These are phyloP conservation scores for Wickerhamiella sergipiensis DNA, from an alignment of 805 yeast species.

Conservation along the genomic window DNA sequence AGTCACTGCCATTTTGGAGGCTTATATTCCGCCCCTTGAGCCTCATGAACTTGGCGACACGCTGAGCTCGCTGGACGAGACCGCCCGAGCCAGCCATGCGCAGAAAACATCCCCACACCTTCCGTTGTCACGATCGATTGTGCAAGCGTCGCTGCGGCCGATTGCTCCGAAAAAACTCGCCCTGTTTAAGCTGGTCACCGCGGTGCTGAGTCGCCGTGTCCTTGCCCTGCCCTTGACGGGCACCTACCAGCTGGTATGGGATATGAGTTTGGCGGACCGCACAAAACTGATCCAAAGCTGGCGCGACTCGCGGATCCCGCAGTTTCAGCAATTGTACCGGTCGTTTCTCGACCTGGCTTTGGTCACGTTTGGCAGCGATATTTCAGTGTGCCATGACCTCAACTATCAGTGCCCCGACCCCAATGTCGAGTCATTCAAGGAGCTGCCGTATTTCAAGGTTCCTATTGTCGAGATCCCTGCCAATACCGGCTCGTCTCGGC, in stretches of 20 bases:
- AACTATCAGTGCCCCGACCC: slow-evolving; percentile 11
- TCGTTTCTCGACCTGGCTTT: slow-evolving; percentile 20
- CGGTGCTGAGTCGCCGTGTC: slow-evolving; percentile 14
- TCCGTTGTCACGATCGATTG: neutral
- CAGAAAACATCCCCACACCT: neutral
- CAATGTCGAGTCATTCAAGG: slow-evolving; percentile 1
- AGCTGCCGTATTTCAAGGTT: neutral
- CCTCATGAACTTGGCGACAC: neutral
- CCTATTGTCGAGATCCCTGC: slow-evolving; percentile 2
- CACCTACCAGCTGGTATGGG: slow-evolving; percentile 14
- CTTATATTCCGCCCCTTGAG: slow-evolving; percentile 1
- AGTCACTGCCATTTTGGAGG: neutral
- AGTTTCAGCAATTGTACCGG: slow-evolving; percentile 27
- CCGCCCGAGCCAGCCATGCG: neutral
- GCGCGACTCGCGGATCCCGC: slow-evolving; percentile 30
- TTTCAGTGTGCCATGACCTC: slow-evolving; percentile 1
- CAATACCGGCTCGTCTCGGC: neutral
- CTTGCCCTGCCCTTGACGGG: slow-evolving; percentile 17
- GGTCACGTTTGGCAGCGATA: slow-evolving; percentile 3
- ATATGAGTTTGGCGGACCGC: slow-evolving; percentile 22
- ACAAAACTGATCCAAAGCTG: slow-evolving; percentile 26
- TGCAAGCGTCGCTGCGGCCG: neutral
- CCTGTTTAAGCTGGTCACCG: slow-evolving; percentile 12
- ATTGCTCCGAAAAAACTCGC: neutral
- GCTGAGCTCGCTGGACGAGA: neutral